Evolutionary conservation across 1,284 basidiomycete species (phyloP).

Genomic region (Vanrija pseudolonga): DNA sequence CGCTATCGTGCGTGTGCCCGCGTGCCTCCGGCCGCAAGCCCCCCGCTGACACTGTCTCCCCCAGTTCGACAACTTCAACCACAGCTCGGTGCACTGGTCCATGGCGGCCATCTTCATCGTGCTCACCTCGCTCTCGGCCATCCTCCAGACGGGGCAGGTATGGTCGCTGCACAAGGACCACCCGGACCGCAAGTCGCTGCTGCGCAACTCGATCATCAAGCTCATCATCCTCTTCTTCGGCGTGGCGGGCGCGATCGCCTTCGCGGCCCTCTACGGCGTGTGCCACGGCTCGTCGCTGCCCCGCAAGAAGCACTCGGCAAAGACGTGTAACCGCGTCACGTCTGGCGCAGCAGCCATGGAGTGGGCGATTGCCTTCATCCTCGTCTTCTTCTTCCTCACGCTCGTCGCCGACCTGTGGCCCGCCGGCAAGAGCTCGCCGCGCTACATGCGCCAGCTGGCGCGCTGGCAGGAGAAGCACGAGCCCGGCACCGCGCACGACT

Average conservation of each 20-base stretch:
- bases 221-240: slow-evolving; percentile 49
- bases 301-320: slow-evolving; percentile 13
- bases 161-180: slow-evolving; percentile 50
- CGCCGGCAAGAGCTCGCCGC: slow-evolving; percentile 46
- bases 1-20: slow-evolving; percentile 34
- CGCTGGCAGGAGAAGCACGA: slow-evolving; percentile 37
- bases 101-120: slow-evolving; percentile 54
- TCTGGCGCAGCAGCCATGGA: slow-evolving; percentile 51
- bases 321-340: slow-evolving; percentile 49
- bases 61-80: slow-evolving; percentile 49
- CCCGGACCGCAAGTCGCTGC: slow-evolving; percentile 48
- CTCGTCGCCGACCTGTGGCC: slow-evolving; percentile 42
- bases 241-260: slow-evolving; percentile 50
- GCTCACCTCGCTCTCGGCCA: slow-evolving; percentile 51
- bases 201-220: slow-evolving; percentile 52
- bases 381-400: slow-evolving; percentile 47
- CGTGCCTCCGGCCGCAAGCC: too few relatives aligned
- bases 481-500: neutral
- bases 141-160: slow-evolving; percentile 53
- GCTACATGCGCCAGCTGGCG: slow-evolving; percentile 47
- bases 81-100: slow-evolving; percentile 52
- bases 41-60: neutral
- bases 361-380: slow-evolving; percentile 50
- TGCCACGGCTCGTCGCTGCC: slow-evolving; percentile 32
- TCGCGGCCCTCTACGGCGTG: slow-evolving; percentile 49